A percentile compares a stretch with the other conserved stretches of the same genome.
These are phyloP conservation scores for Caloboletus inedulis DNA, from an alignment of 1,284 basidiomycete species.

Conservation along the genomic window DNA sequence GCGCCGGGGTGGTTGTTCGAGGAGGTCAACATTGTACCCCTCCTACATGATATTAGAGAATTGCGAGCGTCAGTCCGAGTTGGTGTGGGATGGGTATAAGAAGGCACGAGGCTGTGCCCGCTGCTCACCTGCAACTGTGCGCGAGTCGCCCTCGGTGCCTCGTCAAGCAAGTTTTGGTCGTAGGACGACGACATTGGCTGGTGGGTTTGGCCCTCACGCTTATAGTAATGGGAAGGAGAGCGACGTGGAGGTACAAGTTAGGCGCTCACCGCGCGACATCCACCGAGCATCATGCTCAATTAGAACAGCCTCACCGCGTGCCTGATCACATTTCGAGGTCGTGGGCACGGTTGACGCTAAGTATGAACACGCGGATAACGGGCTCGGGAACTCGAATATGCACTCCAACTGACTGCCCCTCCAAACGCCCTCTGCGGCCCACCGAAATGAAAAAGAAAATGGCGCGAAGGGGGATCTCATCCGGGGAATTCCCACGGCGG, in stretches of 20 bases:
- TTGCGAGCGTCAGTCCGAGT: not conserved
- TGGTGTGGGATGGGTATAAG: not conserved
- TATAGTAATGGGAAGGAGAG: not conserved
- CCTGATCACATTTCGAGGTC: constrained; percentile 11
- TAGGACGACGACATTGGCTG: constrained; percentile 33
- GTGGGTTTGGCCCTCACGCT: not conserved
- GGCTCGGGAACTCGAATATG: not conserved
- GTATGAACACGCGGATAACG: not conserved
- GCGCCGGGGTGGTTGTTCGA: constrained; percentile 32
- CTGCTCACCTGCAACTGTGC: constrained; percentile 43
- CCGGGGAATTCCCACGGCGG: constrained; percentile 15
- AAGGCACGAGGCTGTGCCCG: constrained; percentile 8
- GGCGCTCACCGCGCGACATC: constrained; percentile 13
- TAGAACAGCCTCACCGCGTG: constrained; percentile 25
- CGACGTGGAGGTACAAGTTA: constrained; percentile 4
- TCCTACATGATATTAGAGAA: constrained; percentile 33
- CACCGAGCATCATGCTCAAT: not conserved
- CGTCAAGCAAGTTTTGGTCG: constrained; percentile 43
- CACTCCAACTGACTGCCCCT: not conserved
- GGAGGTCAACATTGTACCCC: constrained; percentile 52
- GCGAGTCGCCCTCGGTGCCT: constrained; percentile 44
- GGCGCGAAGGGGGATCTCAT: not conserved
- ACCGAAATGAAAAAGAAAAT: not conserved
- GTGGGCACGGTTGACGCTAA: not conserved
- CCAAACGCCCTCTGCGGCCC: not conserved